These are phyloP conservation scores for Penicillium goetzii DNA, from an alignment of 495 filamentous ascomycete species.

Conservation along the genomic window DNA sequence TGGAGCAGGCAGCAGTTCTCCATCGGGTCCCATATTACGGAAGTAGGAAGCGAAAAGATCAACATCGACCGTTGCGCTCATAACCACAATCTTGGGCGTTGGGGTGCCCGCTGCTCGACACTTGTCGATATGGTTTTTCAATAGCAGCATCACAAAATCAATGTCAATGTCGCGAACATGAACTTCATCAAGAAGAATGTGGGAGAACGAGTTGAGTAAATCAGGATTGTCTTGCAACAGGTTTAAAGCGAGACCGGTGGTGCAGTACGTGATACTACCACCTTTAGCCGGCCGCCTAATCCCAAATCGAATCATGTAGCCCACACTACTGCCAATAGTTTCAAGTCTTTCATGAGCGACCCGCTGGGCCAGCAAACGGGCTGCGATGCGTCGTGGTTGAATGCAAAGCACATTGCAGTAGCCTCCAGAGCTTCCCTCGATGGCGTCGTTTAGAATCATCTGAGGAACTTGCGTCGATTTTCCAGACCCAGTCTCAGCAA, in stretches of 20 bases:
- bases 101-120: slow-evolving; percentile 38
- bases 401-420: slow-evolving; percentile 52
- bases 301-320: slow-evolving; percentile 59
- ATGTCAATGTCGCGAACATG: slow-evolving; percentile 61
- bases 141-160: slow-evolving; percentile 58
- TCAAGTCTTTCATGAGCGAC: slow-evolving; percentile 60
- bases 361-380: slow-evolving; percentile 55
- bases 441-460: slow-evolving; percentile 59
- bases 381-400: slow-evolving; percentile 62
- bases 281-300: slow-evolving; percentile 16
- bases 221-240: slow-evolving; percentile 47
- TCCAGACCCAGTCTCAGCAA: slow-evolving; percentile 61
- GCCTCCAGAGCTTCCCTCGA: slow-evolving; percentile 22
- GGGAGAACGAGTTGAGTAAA: slow-evolving; percentile 49
- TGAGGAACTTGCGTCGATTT: slow-evolving; percentile 68
- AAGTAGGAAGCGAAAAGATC: slow-evolving; percentile 62
- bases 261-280: slow-evolving; percentile 62
- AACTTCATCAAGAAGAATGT: slow-evolving; percentile 64
- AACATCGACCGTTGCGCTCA: slow-evolving; percentile 63
- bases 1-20: slow-evolving; percentile 46
- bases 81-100: slow-evolving; percentile 57
- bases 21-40: slow-evolving; percentile 30
- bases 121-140: slow-evolving; percentile 51
- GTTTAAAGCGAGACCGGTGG: slow-evolving; percentile 58
- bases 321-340: slow-evolving; percentile 50